Conservation (phyloP, 306 rosid genomes). For the Trifolium pratense region DNA sequence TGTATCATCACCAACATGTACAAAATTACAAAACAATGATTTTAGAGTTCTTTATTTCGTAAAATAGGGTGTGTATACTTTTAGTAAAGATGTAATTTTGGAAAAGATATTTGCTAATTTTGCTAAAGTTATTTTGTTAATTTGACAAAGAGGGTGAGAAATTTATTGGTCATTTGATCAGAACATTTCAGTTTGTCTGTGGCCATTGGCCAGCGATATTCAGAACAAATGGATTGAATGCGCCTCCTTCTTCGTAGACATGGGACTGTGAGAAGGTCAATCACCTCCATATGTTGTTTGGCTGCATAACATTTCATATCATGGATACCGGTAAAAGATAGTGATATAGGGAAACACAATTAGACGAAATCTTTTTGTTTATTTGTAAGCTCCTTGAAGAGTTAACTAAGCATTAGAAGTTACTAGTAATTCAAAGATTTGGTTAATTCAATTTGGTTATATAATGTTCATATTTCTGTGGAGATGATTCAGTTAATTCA, state of each 20-base stretch:
- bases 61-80: background rate
- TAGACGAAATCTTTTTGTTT: too few species aligned
- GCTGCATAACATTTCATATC: constrained; percentile 1
- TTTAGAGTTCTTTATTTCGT: too few species aligned
- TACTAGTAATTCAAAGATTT: too few species aligned
- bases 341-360: too few species aligned
- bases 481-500: too few species aligned
- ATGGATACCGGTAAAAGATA: background rate
- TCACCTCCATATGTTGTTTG: constrained; percentile 9
- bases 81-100: background rate
- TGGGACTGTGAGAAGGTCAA: too few species aligned
- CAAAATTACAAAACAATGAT: constrained; percentile 20
- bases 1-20: background rate
- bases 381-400: too few species aligned
- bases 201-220: constrained; percentile 9
- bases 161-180: background rate
- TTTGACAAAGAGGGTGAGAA: constrained; percentile 3
- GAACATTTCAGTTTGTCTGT: constrained; percentile 19
- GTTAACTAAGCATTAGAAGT: too few species aligned
- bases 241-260: too few species aligned
- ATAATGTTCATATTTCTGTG: too few species aligned
- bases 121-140: background rate
- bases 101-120: background rate
- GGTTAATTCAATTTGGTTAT: too few species aligned
- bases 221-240: background rate